phyloP scores from a whole-genome alignment of 2,329 filamentous ascomycete species.

The Leptographium wingfieldii region DNA sequence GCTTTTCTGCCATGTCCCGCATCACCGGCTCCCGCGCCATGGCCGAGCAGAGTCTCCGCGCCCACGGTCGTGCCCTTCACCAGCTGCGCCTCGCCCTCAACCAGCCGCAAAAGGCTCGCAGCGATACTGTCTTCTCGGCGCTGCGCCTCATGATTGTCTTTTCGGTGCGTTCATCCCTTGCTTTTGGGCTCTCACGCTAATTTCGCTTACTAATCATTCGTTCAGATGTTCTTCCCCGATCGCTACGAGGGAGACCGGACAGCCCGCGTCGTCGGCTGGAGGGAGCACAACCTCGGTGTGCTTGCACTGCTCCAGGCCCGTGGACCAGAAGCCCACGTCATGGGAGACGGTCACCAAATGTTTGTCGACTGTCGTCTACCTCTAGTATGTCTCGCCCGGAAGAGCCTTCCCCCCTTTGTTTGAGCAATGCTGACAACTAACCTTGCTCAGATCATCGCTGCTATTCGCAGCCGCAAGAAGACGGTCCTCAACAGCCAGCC shows the following conservation, averaged over 20 bases:
- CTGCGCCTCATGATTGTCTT: conserved; percentile 14
- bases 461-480: conserved; percentile 9
- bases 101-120: conserved; percentile 6
- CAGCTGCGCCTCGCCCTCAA: conserved; percentile 10
- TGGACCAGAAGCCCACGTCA: conserved; percentile 10
- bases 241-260: conserved; percentile 10
- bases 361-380: conserved; percentile 13
- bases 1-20: conserved; percentile 9
- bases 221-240: conserved; percentile 13
- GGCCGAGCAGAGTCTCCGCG: conserved; percentile 10
- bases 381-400: conserved; percentile 3
- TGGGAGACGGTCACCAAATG: conserved; percentile 12
- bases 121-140: conserved; percentile 12
- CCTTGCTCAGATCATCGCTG: conserved; percentile 6
- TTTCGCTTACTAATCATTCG: too few relatives aligned
- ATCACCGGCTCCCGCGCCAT: conserved; percentile 5
- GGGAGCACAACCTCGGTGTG: conserved; percentile 11
- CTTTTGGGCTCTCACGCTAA: too few relatives aligned
- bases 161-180: conserved; percentile 7
- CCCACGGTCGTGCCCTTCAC: conserved; percentile 12
- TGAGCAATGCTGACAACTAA: not conserved
- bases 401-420: not conserved
- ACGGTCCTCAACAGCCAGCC: conserved; percentile 7
- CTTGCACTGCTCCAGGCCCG: conserved; percentile 10
- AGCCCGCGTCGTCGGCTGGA: conserved; percentile 12